Conservation (phyloP, 352 stramenopile genomes). For the Phytophthora foliorum region DNA sequence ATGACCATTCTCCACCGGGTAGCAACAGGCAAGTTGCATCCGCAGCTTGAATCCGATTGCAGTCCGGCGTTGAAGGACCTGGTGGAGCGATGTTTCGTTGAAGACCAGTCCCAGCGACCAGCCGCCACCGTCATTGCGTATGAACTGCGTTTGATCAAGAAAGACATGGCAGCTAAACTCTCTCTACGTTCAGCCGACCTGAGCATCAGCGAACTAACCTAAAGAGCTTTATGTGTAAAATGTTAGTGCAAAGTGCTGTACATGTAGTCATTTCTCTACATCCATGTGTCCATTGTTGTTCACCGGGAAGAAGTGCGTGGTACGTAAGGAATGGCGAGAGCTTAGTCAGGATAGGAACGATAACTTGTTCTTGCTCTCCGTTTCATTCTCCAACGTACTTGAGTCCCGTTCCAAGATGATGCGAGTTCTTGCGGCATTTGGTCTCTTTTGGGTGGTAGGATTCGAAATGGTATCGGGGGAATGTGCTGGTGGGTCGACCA, state of each 20-base stretch:
- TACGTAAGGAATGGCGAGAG: too few species aligned
- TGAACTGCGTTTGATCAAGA: conserved; percentile 43
- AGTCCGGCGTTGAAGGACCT: conserved; percentile 34
- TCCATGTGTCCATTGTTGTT: too few species aligned
- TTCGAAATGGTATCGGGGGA: too few species aligned
- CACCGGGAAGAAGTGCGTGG: too few species aligned
- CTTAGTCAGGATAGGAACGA: too few species aligned
- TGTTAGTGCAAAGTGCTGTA: neutral
- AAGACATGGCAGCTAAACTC: conserved; percentile 11
- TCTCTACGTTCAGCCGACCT: conserved; percentile 13
- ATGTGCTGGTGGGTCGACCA: conserved; percentile 28
- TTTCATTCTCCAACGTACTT: too few species aligned
- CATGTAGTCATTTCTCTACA: too few species aligned
- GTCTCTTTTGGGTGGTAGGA: too few species aligned
- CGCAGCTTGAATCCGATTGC: conserved; percentile 42
- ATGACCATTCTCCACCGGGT: conserved; percentile 51
- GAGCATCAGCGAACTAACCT: conserved; percentile 23
- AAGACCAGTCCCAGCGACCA: conserved; percentile 34
- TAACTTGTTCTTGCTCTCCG: too few species aligned
- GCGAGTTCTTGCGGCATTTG: too few species aligned
- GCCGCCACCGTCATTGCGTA: conserved; percentile 37
- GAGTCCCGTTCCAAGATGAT: too few species aligned
- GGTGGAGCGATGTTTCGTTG: conserved; percentile 41
- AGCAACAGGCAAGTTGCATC: conserved; percentile 36
- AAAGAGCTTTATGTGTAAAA: neutral